These are phyloP conservation scores for Podaxis pistillaris DNA, from an alignment of 768 basidiomycete species.

Conservation along the genomic window DNA sequence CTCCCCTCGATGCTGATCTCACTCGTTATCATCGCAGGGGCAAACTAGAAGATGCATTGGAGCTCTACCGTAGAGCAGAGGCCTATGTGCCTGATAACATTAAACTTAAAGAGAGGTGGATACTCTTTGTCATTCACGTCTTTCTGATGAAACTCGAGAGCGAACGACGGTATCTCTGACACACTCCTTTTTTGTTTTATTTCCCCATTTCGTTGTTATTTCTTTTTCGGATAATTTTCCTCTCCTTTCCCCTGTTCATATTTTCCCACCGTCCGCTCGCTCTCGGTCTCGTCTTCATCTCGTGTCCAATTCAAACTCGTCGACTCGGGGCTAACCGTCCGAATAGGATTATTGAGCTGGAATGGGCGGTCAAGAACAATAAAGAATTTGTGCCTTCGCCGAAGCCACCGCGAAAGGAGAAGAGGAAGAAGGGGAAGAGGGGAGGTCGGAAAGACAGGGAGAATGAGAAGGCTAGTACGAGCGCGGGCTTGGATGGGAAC, in stretches of 20 bases:
- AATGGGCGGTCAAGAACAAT: conserved; percentile 70
- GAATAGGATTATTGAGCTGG: conserved; percentile 76
- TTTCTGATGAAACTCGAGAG: conserved; percentile 47
- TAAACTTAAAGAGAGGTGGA: conserved; percentile 87
- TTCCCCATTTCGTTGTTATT: conserved; percentile 32
- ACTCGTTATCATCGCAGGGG: conserved; percentile 43
- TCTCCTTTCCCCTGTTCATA: not conserved
- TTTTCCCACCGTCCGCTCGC: conserved; percentile 25
- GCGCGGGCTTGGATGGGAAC: not conserved
- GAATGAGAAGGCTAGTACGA: conserved; percentile 21
- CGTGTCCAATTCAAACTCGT: not conserved
- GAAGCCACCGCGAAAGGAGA: conserved; percentile 41
- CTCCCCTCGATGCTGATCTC: not conserved
- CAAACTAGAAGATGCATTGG: conserved; percentile 76
- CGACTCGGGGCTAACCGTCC: not conserved
- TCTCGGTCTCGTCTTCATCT: not conserved
- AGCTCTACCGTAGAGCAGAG: conserved; percentile 80
- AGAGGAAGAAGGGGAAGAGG: conserved; percentile 33
- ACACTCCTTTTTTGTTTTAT: conserved; percentile 16
- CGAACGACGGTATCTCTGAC: conserved; percentile 31
- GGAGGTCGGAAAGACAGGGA: conserved; percentile 24
- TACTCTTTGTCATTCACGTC: conserved; percentile 66
- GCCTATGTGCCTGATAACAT: conserved; percentile 83
- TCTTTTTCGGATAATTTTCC: conserved; percentile 17
- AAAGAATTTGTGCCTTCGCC: conserved; percentile 58